phyloP scores from a whole-genome alignment of 345 rosid species.

The Brassica juncea region DNA sequence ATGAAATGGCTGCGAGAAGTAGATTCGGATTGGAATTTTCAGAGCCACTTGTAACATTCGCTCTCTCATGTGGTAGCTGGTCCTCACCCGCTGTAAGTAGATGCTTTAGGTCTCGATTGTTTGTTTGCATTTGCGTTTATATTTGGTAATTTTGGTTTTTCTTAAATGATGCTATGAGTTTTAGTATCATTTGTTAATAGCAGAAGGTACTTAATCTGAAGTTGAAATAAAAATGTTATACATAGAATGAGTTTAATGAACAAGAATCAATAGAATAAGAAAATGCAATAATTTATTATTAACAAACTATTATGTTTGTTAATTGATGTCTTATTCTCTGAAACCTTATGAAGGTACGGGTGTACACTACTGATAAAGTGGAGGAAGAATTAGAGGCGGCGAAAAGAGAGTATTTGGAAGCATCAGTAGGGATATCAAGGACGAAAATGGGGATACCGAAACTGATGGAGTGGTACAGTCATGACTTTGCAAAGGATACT shows the following conservation, averaged over 20 bases:
- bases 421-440: conserved; percentile 62
- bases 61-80: conserved; percentile 93
- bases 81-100: conserved; percentile 91
- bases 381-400: conserved; percentile 70
- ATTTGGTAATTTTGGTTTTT: not conserved
- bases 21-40: conserved; percentile 73
- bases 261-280: not conserved
- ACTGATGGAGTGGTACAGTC: conserved; percentile 77
- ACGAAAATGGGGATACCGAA: conserved; percentile 65
- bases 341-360: conserved; percentile 54
- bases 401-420: conserved; percentile 75
- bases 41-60: conserved; percentile 82
- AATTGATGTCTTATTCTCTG: not conserved
- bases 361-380: conserved; percentile 65
- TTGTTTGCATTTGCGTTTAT: not conserved
- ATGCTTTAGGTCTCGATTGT: not conserved
- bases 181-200: not conserved
- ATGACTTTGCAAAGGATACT: conserved; percentile 80
- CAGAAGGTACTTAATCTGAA: not conserved
- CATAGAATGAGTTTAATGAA: not conserved
- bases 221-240: not conserved
- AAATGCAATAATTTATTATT: not conserved
- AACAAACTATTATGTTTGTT: not conserved
- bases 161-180: not conserved
- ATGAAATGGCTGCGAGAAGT: conserved; percentile 60